Conservation (phyloP, 495 filamentous ascomycete genomes). For the Aspergillus steynii region DNA sequence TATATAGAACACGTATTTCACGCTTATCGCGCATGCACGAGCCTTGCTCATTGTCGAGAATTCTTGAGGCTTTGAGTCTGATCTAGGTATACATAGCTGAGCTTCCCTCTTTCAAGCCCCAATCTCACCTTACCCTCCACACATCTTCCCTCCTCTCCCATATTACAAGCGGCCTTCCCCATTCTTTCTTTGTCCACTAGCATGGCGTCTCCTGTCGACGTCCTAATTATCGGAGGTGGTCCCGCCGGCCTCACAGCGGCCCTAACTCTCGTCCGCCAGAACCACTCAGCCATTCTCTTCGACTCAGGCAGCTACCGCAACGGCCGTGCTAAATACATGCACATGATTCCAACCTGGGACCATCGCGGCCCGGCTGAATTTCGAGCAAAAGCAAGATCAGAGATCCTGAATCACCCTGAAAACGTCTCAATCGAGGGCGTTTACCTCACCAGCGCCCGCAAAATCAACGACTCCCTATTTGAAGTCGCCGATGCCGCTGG, state of each 20-base stretch:
- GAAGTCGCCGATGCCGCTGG: background rate
- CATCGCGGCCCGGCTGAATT: background rate
- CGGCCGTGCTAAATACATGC: background rate
- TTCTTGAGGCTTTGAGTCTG: no score
- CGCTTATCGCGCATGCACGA: no score
- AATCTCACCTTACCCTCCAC: no score
- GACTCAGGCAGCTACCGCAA: background rate
- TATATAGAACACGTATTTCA: no score
- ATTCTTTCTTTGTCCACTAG: no score
- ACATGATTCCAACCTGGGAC: background rate
- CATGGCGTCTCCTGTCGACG: background rate
- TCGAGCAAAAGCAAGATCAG: background rate
- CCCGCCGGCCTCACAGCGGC: slow-evolving; percentile 14
- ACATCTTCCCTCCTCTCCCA: no score
- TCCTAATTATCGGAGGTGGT: background rate
- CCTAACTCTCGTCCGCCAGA: background rate
- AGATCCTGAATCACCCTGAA: background rate
- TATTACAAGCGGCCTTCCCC: no score
- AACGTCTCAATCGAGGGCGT: background rate
- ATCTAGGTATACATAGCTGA: no score
- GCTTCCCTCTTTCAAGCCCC: no score
- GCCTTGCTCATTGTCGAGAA: no score
- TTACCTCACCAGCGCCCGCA: background rate
- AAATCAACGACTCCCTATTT: background rate
- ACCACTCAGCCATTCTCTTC: background rate